Evolutionary conservation across 1,284 basidiomycete genomes (phyloP), one percentile per base, ranked within the genome.

Genomic region (Ceratobasidium sp.): DNA sequence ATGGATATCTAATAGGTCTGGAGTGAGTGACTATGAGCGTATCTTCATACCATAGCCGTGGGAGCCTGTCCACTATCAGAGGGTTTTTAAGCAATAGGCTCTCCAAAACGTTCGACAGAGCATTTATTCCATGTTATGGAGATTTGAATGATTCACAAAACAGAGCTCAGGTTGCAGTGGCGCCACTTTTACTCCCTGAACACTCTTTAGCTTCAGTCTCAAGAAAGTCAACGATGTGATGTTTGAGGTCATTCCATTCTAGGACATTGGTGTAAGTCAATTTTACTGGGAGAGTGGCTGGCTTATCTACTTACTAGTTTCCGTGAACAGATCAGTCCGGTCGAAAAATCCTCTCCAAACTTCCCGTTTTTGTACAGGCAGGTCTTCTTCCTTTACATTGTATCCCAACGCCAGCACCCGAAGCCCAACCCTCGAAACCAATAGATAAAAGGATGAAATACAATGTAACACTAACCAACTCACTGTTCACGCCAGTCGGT

Each of bases 361-460:
- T 6, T 7, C 33, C 28, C 28, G 57, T 38, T 61, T 61, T 2
- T 61, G 10, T 6, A 3, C 7, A 38, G 57, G 57, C 17, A 61
- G 15, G 13, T 38, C 57, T 33, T 61, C 33, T 13, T 38, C 28
- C 6, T 28, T 38, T 33, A 6, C 13, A 9, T 6, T 61, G 3
- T 13, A 33, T 15, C 57, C 57, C 10, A 61, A 28, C 28, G 33
- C 26, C 2, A 28, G 57, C 7, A 61, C 28, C 28, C 38, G 33
- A 17, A 6, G 57, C 57, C 38, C 28, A 15, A 61, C 57, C 23
- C 57, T 61, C 9, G 5, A 50, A 50, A 13, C 13, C 3, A 50
- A 91, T 96, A 96, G 98, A 84, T 98, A 97, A 83, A 98, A 98
- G n/a, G n/a, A n/a, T 26, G 97, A 97, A 40, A 96, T 96, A 70